Conservation (phyloP, 2,329 filamentous ascomycete species). For the Chrysosporium queenslandicum region DNA sequence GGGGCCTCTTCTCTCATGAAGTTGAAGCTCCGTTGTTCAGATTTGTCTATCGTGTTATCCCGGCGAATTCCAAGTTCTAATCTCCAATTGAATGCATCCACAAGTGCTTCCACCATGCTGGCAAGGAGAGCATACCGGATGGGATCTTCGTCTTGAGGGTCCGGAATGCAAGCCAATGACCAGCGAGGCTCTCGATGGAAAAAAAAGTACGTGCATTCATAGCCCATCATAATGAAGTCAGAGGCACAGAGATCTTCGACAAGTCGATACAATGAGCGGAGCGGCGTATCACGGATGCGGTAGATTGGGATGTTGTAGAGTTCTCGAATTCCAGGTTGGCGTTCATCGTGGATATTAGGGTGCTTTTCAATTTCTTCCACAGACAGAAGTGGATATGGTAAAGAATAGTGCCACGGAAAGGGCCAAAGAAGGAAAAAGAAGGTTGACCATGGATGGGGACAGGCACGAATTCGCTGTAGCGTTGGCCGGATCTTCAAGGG, state of each 20-base stretch:
- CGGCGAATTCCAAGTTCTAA: slow-evolving; percentile 19
- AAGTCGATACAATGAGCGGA: slow-evolving; percentile 25
- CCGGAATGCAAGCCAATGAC: slow-evolving; percentile 19
- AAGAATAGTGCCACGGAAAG: slow-evolving; percentile 3
- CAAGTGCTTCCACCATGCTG: slow-evolving; percentile 19
- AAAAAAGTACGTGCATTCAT: slow-evolving; percentile 18
- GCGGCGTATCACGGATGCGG: slow-evolving; percentile 23
- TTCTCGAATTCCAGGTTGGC: slow-evolving; percentile 4
- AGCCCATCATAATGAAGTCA: slow-evolving; percentile 19
- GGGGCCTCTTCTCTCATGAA: slow-evolving; percentile 11
- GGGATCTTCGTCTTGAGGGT: slow-evolving; percentile 23
- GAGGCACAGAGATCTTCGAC: slow-evolving; percentile 21
- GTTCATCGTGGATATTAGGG: slow-evolving; percentile 5
- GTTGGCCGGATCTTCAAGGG: slow-evolving; percentile 7
- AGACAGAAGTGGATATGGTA: slow-evolving; percentile 11
- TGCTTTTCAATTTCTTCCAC: slow-evolving; percentile 7
- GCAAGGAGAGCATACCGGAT: slow-evolving; percentile 25
- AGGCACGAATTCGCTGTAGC: slow-evolving; percentile 6
- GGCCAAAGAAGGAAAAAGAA: slow-evolving; percentile 8
- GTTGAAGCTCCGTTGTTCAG: slow-evolving; percentile 8
- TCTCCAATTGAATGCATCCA: slow-evolving; percentile 21
- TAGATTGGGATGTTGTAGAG: slow-evolving; percentile 20
- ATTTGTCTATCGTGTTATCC: slow-evolving; percentile 8
- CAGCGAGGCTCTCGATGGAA: slow-evolving; percentile 21
- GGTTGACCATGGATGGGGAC: slow-evolving; percentile 8